Percentiles rank a stretch among this genome's conserved stretches.
phyloP scores from a whole-genome alignment of 2,329 filamentous ascomycete species.

The Lomentospora prolificans region DNA sequence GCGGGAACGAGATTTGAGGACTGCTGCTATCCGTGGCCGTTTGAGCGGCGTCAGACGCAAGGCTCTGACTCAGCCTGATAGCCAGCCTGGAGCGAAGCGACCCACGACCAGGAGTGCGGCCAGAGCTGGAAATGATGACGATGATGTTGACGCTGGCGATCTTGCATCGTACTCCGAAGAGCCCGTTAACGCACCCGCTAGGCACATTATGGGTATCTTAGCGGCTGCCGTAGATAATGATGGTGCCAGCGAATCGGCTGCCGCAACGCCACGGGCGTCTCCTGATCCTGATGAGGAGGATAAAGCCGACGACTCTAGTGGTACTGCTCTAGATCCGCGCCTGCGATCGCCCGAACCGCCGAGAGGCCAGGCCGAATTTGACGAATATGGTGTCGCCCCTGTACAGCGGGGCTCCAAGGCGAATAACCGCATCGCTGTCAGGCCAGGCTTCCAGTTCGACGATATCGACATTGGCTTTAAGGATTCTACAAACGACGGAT shows the following conservation, averaged over 20 bases:
- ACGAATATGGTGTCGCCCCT: conserved; percentile 41
- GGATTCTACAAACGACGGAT: conserved; percentile 46
- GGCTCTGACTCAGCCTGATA: conserved; percentile 38
- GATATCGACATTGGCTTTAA: conserved; percentile 49
- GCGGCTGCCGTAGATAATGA: conserved; percentile 14
- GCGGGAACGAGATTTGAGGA: conserved; percentile 1
- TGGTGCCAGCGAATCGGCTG: conserved; percentile 9
- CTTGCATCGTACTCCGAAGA: conserved; percentile 2
- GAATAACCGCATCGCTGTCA: conserved; percentile 43
- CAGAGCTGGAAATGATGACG: conserved; percentile 9
- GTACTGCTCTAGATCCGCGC: conserved; percentile 17
- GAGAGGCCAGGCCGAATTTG: conserved; percentile 33
- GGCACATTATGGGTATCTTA: conserved; percentile 22
- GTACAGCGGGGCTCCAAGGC: conserved; percentile 31
- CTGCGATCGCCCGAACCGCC: conserved; percentile 28
- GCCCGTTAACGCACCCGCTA: conserved; percentile 9
- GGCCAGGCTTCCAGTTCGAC: conserved; percentile 37
- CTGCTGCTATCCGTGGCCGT: conserved; percentile 13
- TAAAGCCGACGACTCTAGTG: conserved; percentile 8
- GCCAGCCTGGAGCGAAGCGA: conserved; percentile 39
- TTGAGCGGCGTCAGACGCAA: conserved; percentile 34
- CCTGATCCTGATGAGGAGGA: conserved; percentile 10
- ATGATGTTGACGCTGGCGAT: conserved; percentile 16
- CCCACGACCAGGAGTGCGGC: conserved; percentile 22
- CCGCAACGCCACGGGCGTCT: conserved; percentile 5